Evolutionary conservation across 1,284 basidiomycete genomes (phyloP).

Genomic region (Neonothopanus nambi): DNA sequence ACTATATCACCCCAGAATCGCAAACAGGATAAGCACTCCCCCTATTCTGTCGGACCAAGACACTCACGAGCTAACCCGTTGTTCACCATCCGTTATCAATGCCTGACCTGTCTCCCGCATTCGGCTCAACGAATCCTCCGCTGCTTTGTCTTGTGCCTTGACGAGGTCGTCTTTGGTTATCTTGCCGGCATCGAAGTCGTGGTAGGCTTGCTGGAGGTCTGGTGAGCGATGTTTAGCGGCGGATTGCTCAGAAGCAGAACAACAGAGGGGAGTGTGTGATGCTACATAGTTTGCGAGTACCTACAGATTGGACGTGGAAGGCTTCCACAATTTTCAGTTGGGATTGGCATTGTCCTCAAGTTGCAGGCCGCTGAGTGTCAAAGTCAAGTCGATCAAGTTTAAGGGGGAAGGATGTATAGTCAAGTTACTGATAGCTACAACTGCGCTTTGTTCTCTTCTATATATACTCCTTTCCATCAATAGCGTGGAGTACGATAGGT

Average conservation of each 20-base stretch:
- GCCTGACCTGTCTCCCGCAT: conserved; percentile 7
- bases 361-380: too few relatives aligned
- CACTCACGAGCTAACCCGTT: conserved; percentile 6
- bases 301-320: conserved; percentile 8
- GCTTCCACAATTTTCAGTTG: conserved; percentile 11
- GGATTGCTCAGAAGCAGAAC: not conserved
- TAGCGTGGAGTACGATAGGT: too few relatives aligned
- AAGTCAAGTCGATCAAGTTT: too few relatives aligned
- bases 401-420: too few relatives aligned
- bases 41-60: not conserved
- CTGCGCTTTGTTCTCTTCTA: too few relatives aligned
- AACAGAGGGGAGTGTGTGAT: too few relatives aligned
- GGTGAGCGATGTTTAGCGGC: not conserved
- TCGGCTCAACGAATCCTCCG: conserved; percentile 6
- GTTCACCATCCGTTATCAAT: conserved; percentile 10
- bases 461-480: too few relatives aligned
- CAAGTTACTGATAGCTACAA: too few relatives aligned
- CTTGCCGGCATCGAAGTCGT: conserved; percentile 6
- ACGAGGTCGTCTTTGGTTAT: conserved; percentile 6
- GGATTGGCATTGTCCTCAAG: not conserved
- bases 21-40: not conserved
- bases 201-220: conserved; percentile 9
- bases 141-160: conserved; percentile 10
- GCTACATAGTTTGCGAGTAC: not conserved
- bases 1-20: not conserved